phyloP scores from a whole-genome alignment of 2,329 filamentous ascomycete species.

The Penicillium sp. region DNA sequence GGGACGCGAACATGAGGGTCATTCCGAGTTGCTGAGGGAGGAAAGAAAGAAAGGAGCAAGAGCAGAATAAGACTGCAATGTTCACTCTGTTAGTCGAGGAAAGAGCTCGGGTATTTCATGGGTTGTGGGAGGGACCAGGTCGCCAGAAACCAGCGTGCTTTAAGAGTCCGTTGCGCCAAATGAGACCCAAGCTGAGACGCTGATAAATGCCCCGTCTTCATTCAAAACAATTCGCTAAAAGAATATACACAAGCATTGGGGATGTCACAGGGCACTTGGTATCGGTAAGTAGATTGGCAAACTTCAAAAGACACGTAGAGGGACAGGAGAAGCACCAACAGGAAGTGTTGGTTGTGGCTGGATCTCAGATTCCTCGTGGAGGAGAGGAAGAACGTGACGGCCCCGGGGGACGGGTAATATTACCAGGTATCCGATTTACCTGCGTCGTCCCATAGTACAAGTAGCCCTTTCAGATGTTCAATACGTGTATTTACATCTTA shows the following conservation, averaged over 20 bases:
- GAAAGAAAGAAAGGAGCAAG: background rate
- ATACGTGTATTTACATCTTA: too few relatives aligned
- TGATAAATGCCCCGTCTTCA: constrained; percentile 5
- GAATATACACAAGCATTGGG: background rate
- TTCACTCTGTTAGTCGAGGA: background rate
- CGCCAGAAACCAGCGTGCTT: background rate
- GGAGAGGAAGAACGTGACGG: constrained; percentile 23
- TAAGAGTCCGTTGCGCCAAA: constrained; percentile 1
- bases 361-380: constrained; percentile 25
- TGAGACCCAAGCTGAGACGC: constrained; percentile 1
- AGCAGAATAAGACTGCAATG: background rate
- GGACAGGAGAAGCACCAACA: constrained; percentile 7
- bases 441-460: background rate
- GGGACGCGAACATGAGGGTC: constrained; percentile 24
- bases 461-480: background rate
- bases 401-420: background rate
- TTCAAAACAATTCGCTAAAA: constrained; percentile 1
- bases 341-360: constrained; percentile 21
- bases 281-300: background rate
- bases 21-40: constrained; percentile 25
- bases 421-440: background rate
- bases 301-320: background rate
- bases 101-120: background rate
- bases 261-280: background rate
- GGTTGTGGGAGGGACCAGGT: background rate